A percentile compares a stretch with the other conserved stretches of the same genome.
phyloP scores from a whole-genome alignment of 345 rosid genomes.

The Linum trigynum region DNA sequence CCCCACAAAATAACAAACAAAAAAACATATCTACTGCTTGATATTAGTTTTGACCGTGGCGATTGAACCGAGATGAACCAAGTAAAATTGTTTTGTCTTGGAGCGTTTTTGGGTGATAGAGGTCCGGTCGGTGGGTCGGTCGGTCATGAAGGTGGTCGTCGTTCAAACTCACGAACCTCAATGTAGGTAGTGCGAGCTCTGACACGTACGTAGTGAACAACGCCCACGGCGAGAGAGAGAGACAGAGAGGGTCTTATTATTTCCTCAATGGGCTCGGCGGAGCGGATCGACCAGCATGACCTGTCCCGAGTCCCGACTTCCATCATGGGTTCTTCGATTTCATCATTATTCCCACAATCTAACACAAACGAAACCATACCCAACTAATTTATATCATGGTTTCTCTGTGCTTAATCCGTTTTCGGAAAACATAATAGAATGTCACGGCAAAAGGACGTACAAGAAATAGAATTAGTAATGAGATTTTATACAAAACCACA shows the following conservation, averaged over 20 bases:
- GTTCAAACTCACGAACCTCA: constrained; percentile 26
- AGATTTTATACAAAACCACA: too few species aligned
- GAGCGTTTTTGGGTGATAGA: background rate
- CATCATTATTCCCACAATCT: background rate
- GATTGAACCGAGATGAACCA: background rate
- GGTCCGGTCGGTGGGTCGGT: background rate
- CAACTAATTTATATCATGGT: too few species aligned
- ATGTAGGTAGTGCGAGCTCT: background rate
- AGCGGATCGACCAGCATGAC: background rate
- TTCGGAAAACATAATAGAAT: too few species aligned
- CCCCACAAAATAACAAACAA: background rate
- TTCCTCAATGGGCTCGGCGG: too few species aligned
- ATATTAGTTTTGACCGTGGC: background rate
- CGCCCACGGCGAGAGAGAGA: constrained; percentile 14
- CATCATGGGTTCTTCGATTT: too few species aligned
- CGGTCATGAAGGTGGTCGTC: constrained; percentile 2
- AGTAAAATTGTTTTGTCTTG: background rate
- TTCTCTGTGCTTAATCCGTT: background rate
- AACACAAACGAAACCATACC: too few species aligned
- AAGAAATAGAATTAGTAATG: too few species aligned
- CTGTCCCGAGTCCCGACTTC: too few species aligned
- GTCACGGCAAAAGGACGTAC: too few species aligned
- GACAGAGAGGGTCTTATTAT: background rate
- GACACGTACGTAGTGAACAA: constrained; percentile 27
- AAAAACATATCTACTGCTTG: background rate